Conservation (phyloP, 2,329 filamentous ascomycete species). For the Penicillium sp. region DNA sequence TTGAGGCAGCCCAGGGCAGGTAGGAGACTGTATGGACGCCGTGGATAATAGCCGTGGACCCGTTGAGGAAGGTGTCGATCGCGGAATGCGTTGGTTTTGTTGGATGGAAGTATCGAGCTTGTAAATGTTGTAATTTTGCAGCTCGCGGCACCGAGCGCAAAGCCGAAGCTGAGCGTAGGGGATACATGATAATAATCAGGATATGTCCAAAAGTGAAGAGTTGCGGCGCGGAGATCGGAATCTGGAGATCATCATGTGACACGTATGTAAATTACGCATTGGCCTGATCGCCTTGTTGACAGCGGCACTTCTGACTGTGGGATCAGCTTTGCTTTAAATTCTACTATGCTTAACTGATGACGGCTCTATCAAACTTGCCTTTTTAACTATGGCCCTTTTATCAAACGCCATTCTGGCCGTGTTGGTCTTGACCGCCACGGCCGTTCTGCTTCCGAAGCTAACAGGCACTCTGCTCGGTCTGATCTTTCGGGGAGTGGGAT, state of each 20-base stretch:
- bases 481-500: conserved; percentile 54
- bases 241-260: conserved; percentile 23
- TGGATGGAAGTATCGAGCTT: conserved; percentile 53
- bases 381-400: conserved; percentile 35
- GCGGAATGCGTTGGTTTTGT: conserved; percentile 40
- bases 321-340: conserved; percentile 2
- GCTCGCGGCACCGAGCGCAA: conserved; percentile 2
- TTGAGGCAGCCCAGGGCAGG: conserved; percentile 56
- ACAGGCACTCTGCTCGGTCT: conserved; percentile 35
- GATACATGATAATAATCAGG: conserved; percentile 12
- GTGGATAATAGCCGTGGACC: conserved; percentile 50
- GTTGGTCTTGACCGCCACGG: conserved; percentile 35
- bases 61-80: conserved; percentile 45
- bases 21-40: conserved; percentile 52
- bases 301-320: background rate
- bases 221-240: conserved; percentile 7
- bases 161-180: conserved; percentile 6
- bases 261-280: conserved; percentile 20
- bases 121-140: conserved; percentile 15
- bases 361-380: conserved; percentile 6
- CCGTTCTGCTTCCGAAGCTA: conserved; percentile 37
- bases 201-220: background rate
- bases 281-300: conserved; percentile 23
- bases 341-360: conserved; percentile 26
- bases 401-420: conserved; percentile 33